Base-by-base conservation (phyloP, 441 rosid species). In the Gossypium schwendimanii region DNA sequence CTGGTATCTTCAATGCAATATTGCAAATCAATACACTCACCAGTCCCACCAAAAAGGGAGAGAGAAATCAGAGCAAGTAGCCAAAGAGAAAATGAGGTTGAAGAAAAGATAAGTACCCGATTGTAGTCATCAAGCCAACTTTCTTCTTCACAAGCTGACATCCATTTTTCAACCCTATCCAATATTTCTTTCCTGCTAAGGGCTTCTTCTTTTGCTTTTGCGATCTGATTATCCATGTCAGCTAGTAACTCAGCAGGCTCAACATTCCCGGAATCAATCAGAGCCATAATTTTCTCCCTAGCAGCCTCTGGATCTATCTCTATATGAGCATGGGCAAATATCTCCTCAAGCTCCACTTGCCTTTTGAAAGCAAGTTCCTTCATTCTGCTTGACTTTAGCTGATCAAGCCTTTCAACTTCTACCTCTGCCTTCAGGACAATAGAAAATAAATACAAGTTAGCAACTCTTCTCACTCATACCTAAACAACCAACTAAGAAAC, bases 111-210 rank as follows among this genome's bases (percentile, higher is more conserved):
- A 73, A 9, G 18, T 85, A 91, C 99, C 89, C 97, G 87, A 74
- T 87, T 95, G 80, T 95, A 95, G 72, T 95, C 99, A 76, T 95
- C 99, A 63, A 95, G 92, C 99, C 97, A 95, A 75, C 97, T 91
- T 88, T 95, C 99, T 85, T 92, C 99, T 86, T 95, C 99, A 78
- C 99, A 93, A 73, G 97, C 95, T 10, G 89, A 92, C 99, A 95
- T 95, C 99, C 99, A 95, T 81, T 92, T 95, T 85, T 94, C 98
- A 20, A 92, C 96, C 85, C 93, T 89, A 78, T 95, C 98, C 85
- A 95, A 81, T 78, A 91, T 95, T 1, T 95, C 99, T 86, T 88
- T 95, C 78, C 99, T 87, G 83, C 98, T 95, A 66, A 87, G 84
- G 39, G 93, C 87, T 85, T 92, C 99, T 79, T 95, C 98, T 77